A percentile compares a stretch with the other conserved stretches of the same genome.
These are phyloP conservation scores for Fusarium circinatum DNA, from an alignment of 2,329 filamentous ascomycete species.

Conservation along the genomic window DNA sequence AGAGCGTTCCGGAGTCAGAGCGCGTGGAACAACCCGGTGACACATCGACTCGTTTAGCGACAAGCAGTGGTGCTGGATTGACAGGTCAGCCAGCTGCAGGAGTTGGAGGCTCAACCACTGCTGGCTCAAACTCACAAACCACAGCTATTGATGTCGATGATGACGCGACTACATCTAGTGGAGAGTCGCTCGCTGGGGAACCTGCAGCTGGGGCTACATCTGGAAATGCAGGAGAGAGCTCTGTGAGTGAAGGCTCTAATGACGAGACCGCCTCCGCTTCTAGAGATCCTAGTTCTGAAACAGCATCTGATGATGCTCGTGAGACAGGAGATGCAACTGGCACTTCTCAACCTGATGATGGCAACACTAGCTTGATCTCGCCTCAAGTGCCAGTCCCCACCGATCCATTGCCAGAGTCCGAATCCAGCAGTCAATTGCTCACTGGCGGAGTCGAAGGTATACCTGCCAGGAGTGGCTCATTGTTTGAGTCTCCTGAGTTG, in stretches of 20 bases:
- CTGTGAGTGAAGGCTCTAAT: background rate
- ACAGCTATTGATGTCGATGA: accelerated
- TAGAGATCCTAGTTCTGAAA: background rate
- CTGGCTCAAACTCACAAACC: background rate
- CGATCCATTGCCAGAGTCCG: background rate
- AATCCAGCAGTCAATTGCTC: background rate
- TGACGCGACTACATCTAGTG: background rate
- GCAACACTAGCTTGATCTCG: background rate
- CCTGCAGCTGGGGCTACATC: background rate
- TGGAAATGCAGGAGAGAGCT: accelerated
- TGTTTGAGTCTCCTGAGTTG: background rate
- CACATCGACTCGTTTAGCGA: background rate
- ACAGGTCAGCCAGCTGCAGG: conserved; percentile 8
- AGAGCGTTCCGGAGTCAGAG: conserved; percentile 13
- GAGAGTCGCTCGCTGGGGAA: background rate
- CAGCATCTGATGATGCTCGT: background rate
- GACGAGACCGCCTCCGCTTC: background rate
- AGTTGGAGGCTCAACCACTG: background rate
- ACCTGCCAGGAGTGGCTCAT: background rate
- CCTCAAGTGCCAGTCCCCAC: background rate
- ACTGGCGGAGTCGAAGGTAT: background rate
- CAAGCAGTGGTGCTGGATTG: background rate
- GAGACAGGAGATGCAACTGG: background rate
- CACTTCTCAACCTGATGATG: background rate
- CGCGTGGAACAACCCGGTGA: background rate